Percentiles rank a stretch among this genome's conserved stretches.
Conservation (phyloP, 805 yeast genomes). For the Saccharomyces eubayanus region DNA sequence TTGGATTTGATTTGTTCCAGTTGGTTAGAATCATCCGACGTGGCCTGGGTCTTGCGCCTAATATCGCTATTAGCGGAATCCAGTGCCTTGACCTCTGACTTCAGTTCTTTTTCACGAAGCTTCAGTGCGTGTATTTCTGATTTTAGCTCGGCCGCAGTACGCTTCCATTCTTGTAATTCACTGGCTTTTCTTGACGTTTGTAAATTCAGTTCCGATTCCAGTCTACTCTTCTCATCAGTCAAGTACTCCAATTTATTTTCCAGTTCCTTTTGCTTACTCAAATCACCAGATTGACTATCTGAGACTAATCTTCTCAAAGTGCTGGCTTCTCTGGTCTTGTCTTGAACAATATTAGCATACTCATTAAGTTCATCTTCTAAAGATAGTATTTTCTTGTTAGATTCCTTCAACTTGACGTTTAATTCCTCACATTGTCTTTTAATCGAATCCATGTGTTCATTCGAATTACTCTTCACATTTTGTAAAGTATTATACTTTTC, state of each 20-base stretch:
- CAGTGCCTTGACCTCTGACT: constrained; percentile 27
- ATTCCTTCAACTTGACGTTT: constrained; percentile 57
- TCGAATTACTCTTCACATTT: constrained; percentile 32
- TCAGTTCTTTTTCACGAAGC: constrained; percentile 30
- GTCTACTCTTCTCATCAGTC: constrained; percentile 51
- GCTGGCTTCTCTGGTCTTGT: constrained; percentile 69
- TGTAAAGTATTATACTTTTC: constrained; percentile 34
- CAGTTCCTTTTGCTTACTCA: constrained; percentile 45
- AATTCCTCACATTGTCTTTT: constrained; percentile 70
- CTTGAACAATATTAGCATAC: constrained; percentile 61
- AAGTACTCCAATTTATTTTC: constrained; percentile 42
- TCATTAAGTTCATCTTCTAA: constrained; percentile 81
- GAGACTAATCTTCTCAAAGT: constrained; percentile 60
- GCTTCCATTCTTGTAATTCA: constrained; percentile 55
- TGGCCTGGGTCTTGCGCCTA: constrained; percentile 22
- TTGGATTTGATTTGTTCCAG: constrained; percentile 29
- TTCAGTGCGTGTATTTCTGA: constrained; percentile 31
- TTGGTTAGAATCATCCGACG: constrained; percentile 27
- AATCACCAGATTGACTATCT: constrained; percentile 58
- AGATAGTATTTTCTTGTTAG: constrained; percentile 49
- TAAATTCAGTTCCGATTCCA: constrained; percentile 46
- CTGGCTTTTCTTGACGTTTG: constrained; percentile 48
- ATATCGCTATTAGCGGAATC: constrained; percentile 24
- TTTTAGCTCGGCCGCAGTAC: constrained; percentile 37
- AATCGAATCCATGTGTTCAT: constrained; percentile 39